Base-by-base conservation (phyloP, 768 basidiomycete genomes). In the Boletus patriciae region DNA sequence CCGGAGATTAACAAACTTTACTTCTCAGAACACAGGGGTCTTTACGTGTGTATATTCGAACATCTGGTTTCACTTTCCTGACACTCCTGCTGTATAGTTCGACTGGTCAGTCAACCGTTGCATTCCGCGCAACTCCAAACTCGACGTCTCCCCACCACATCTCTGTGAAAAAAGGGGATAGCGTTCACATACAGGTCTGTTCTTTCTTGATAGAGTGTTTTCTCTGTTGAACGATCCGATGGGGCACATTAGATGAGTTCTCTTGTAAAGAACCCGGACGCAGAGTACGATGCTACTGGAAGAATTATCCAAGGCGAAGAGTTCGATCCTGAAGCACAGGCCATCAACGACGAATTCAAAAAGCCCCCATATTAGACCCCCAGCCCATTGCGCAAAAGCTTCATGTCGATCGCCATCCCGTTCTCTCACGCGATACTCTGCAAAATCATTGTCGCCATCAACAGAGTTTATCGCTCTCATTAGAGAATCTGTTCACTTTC, bases 1-100 rank as follows among this genome's bases (percentile, higher is more conserved):
- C n/a, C 83, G 87, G 47, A 79, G 87, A 45, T 65, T 90, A 58
- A 80, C 79, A 46, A 84, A 84, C 62, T 88, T 80, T 66, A 80
- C 79, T 13, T 67, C 74, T 15, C 68, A 74, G 46, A 80, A 77
- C 4, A 65, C 79, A 9, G 83, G 82, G 60, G 63, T 81, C 37
- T 83, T 82, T 68, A 68, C 73, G 85, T 88, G 65, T 29, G 85
- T 74, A 46, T 47, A 27, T 27, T 18, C 25, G 25, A 45, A 46
- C 31, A 42, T 23, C 5, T 75, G 3, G 73, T 73, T 62, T 21
- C 4, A 2, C 29, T 46, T 25, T 33, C 41, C 36, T 58, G 55
- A 67, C 53, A 62, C 54, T 33, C 29, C 3, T 34, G n/a, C 18
- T 21, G 29, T 54, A 69, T 38, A 80, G 79, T 7, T 78, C 71